Percentiles rank a stretch among this genome's conserved stretches.
Conservation (phyloP, 108 stramenopile species). For the Cyclotella atomus region DNA sequence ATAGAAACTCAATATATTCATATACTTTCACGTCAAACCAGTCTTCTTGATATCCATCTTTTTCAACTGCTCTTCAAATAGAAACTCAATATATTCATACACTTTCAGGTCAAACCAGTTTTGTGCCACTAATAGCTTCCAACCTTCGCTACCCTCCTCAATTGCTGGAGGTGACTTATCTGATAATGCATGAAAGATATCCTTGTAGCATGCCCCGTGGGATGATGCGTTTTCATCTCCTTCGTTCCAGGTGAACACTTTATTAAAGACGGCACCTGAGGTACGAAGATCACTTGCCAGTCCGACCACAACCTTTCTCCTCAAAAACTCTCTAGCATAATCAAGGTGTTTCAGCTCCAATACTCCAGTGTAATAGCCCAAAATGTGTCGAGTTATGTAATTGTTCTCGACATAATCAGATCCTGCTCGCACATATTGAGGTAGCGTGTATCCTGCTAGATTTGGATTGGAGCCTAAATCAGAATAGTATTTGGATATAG, state of each 20-base stretch:
- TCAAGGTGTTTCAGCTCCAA: slow-evolving; percentile 41
- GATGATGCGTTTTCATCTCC: slow-evolving; percentile 22
- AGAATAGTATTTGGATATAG: slow-evolving; percentile 56
- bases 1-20: slow-evolving; percentile 56
- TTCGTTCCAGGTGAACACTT: slow-evolving; percentile 49
- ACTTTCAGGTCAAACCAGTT: slow-evolving; percentile 62
- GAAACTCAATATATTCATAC: slow-evolving; percentile 54
- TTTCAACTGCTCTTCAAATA: slow-evolving; percentile 49
- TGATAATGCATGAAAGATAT: slow-evolving; percentile 28
- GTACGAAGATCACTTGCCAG: slow-evolving; percentile 42
- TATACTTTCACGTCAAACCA: slow-evolving; percentile 60
- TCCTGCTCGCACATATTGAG: slow-evolving; percentile 32
- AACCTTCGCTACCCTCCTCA: slow-evolving; percentile 50
- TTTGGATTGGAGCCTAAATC: slow-evolving; percentile 43
- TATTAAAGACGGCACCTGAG: slow-evolving; percentile 37
- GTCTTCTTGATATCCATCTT: neutral
- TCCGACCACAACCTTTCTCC: slow-evolving; percentile 55
- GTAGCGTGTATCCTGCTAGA: slow-evolving; percentile 35
- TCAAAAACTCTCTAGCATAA: slow-evolving; percentile 54
- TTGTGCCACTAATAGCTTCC: slow-evolving; percentile 54
- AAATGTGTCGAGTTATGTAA: slow-evolving; percentile 53
- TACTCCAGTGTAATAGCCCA: slow-evolving; percentile 41
- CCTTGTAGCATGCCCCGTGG: slow-evolving; percentile 20
- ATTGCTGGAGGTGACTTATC: slow-evolving; percentile 33
- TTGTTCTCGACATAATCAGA: slow-evolving; percentile 47